Percentiles rank a stretch among this genome's conserved stretches.
phyloP scores from a whole-genome alignment of 148 eudicot genomes.

The Rhododendron kiyosumense region DNA sequence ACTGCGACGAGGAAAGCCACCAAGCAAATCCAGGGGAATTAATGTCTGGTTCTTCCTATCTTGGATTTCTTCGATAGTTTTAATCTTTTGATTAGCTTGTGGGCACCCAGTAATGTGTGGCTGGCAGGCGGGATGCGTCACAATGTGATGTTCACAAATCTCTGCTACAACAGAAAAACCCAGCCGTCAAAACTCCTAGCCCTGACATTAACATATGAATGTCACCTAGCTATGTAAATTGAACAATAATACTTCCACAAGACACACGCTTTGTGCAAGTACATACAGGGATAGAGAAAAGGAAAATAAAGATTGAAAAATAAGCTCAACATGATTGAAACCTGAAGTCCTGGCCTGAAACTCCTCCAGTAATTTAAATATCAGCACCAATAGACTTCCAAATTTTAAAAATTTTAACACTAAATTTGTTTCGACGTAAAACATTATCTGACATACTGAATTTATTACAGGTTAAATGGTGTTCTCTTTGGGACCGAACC shows the following conservation, averaged over 20 bases:
- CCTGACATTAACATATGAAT: neutral
- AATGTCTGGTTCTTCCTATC: constrained; percentile 3
- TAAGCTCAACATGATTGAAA: neutral
- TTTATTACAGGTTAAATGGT: neutral
- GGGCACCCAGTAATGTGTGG: constrained; percentile 15
- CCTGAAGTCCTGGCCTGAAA: neutral
- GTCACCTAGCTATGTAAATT: neutral
- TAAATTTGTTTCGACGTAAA: neutral
- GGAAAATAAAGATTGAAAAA: neutral
- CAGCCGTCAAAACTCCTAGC: neutral
- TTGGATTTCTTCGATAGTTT: neutral
- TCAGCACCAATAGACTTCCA: neutral
- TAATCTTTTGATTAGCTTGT: neutral
- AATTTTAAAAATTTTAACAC: too few species aligned
- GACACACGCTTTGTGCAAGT: neutral
- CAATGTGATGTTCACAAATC: constrained; percentile 7
- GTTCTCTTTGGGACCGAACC: neutral
- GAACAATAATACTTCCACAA: neutral
- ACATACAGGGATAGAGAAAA: neutral
- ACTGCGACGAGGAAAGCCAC: constrained; percentile 4
- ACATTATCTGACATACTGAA: neutral
- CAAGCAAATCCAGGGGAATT: constrained; percentile 11
- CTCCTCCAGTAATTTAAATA: neutral
- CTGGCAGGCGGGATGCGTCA: constrained; percentile 26
- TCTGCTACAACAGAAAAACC: constrained; percentile 13